Conservation (phyloP, 768 basidiomycete species). For the Suillus occidentalis region DNA sequence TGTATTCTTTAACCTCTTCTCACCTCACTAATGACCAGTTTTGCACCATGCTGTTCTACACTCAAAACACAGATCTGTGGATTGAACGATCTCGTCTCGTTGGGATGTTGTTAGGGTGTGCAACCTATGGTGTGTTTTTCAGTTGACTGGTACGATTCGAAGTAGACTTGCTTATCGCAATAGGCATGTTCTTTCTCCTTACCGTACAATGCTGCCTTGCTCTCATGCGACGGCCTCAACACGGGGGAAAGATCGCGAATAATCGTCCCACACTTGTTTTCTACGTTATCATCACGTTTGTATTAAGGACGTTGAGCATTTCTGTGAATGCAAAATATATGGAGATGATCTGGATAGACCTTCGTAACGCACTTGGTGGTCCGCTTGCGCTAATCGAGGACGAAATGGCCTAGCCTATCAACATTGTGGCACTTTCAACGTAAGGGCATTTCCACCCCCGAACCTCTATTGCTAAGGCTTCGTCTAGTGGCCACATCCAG, state of each 20-base stretch:
- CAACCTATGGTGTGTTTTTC: conserved; percentile 8
- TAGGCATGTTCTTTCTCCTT: conserved; percentile 10
- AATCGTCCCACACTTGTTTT: background rate
- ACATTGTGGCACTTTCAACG: background rate
- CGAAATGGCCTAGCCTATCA: background rate
- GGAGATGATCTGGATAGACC: background rate
- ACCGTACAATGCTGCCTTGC: background rate
- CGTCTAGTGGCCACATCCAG: background rate
- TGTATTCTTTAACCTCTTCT: background rate
- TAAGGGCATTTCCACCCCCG: background rate
- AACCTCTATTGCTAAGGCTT: background rate
- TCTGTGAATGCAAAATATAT: conserved; percentile 13
- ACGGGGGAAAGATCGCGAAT: no score
- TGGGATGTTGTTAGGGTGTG: conserved; percentile 8
- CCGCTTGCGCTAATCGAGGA: background rate
- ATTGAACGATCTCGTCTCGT: conserved; percentile 8
- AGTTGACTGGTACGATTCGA: background rate
- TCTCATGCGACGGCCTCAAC: background rate
- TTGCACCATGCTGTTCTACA: background rate
- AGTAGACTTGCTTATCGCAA: background rate
- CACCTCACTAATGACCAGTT: background rate
- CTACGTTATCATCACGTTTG: conserved; percentile 9
- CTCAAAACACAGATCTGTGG: conserved; percentile 2
- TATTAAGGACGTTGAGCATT: conserved; percentile 17
- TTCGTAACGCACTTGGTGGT: background rate